phyloP scores from a whole-genome alignment of 441 rosid species.

The Syzygium malaccense region DNA sequence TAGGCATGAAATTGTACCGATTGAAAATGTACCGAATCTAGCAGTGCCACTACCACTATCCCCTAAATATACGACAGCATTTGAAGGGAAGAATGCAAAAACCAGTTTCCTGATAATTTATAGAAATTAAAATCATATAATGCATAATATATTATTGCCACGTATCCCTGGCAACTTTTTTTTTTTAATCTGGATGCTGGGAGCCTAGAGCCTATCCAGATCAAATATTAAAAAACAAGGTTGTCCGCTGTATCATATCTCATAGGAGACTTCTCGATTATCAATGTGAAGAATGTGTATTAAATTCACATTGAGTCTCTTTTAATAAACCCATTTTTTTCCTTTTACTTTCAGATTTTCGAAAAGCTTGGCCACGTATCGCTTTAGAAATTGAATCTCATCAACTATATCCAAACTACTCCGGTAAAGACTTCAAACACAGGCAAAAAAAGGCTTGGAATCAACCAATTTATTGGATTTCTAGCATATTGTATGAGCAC shows the following conservation, averaged over 20 bases:
- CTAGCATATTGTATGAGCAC: not conserved
- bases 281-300: not conserved
- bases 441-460: not conserved
- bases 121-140: not conserved
- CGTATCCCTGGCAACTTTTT: not conserved
- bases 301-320: not conserved
- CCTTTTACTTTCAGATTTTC: not conserved
- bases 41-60: not conserved
- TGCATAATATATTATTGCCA: not conserved
- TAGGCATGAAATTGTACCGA: not conserved
- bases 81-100: not conserved
- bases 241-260: not conserved
- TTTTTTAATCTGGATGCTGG: not conserved
- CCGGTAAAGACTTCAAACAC: not conserved
- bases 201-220: not conserved
- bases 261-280: not conserved
- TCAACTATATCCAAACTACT: not conserved
- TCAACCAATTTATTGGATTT: not conserved
- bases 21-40: not conserved
- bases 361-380: no score
- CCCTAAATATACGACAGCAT: not conserved
- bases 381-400: not conserved
- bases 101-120: not conserved
- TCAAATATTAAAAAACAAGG: not conserved
- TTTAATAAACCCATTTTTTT: not conserved